Conservation (phyloP, 768 basidiomycete genomes). For the Piloderma croceum region DNA sequence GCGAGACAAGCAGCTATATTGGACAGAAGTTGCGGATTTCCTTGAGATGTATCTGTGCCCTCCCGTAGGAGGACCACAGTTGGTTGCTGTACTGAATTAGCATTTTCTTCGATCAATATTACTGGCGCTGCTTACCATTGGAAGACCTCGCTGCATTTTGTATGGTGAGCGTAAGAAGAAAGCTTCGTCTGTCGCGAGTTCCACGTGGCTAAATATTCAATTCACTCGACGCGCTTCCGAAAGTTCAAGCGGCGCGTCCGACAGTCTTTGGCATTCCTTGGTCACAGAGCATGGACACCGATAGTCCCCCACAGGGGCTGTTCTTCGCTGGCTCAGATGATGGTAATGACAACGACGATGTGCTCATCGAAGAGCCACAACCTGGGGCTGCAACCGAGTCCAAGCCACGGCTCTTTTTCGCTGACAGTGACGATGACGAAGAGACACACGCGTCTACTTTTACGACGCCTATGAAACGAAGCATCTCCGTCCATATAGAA, state of each 20-base stretch:
- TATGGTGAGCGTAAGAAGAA: slow-evolving; percentile 7
- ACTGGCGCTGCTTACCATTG: slow-evolving; percentile 50
- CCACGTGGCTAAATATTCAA: neutral
- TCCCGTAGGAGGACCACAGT: slow-evolving; percentile 94
- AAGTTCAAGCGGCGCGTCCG: neutral
- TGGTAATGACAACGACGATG: slow-evolving; percentile 30
- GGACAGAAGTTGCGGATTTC: slow-evolving; percentile 84
- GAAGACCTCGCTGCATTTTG: slow-evolving; percentile 82
- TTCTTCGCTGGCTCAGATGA: slow-evolving; percentile 62
- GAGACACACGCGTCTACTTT: slow-evolving; percentile 11
- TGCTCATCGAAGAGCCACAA: neutral
- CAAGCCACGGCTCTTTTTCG: slow-evolving; percentile 34
- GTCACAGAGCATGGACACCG: slow-evolving; percentile 18
- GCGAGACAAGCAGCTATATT: slow-evolving; percentile 97
- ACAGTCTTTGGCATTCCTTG: slow-evolving; percentile 1
- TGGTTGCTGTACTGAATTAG: slow-evolving; percentile 65
- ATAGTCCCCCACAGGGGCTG: slow-evolving; percentile 25
- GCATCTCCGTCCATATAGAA: neutral
- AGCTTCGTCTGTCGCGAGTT: neutral
- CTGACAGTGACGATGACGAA: slow-evolving; percentile 42
- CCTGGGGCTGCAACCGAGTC: slow-evolving; percentile 2
- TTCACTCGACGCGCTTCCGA: neutral
- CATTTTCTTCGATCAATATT: neutral
- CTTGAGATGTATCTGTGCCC: slow-evolving; percentile 95
- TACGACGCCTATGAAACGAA: slow-evolving; percentile 1